Base-by-base conservation (phyloP, 2,329 filamentous ascomycete genomes). In the Penicillium sp. region DNA sequence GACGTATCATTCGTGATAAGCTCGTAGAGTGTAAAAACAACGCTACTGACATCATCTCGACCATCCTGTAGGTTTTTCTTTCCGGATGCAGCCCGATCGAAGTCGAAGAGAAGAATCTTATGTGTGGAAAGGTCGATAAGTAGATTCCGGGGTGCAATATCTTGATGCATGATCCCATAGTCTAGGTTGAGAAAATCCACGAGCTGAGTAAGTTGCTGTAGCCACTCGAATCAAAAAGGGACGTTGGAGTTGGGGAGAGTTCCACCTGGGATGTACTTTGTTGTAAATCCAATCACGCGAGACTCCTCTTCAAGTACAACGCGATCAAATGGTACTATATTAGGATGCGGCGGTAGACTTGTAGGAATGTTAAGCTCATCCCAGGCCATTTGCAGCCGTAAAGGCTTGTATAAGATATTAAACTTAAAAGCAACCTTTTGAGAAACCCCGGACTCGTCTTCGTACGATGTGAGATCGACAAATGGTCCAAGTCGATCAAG, bases 121-220 rank as follows among this genome's bases (percentile, higher is more conserved):
- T 62, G 4, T 44, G 61, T 63, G 11, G 49, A 13, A 25, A 61
- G 56, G 56, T 71, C 66, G 53, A 72, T 55, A 33, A 72, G 59
- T 2, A 72, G 61, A 59, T 71, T 72, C 11, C 65, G 63, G 11
- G 66, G 68, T 47, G 67, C 65, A 54, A 72, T 67, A 46, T 72
- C 67, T 64, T 73, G 68, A 63, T 74, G 65, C 55, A 68, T 70
- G 43, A 73, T 67, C 5, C 69, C 69, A 9, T 69, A 41, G 45
- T 62, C 60, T 11, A 65, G 38, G 25, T 64, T 65, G 0, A 65
- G 51, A 11, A 65, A 69, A 59, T 69, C 65, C 33, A 70, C 61
- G 15, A 66, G 16, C 53, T 62, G 39, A 19, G 57, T 66, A 45
- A 68, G 65, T 45, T 68, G 63, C 49, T 65, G 33, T 5, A 68